phyloP scores from a whole-genome alignment of 2,329 filamentous ascomycete genomes.

The Neonectria faginata region DNA sequence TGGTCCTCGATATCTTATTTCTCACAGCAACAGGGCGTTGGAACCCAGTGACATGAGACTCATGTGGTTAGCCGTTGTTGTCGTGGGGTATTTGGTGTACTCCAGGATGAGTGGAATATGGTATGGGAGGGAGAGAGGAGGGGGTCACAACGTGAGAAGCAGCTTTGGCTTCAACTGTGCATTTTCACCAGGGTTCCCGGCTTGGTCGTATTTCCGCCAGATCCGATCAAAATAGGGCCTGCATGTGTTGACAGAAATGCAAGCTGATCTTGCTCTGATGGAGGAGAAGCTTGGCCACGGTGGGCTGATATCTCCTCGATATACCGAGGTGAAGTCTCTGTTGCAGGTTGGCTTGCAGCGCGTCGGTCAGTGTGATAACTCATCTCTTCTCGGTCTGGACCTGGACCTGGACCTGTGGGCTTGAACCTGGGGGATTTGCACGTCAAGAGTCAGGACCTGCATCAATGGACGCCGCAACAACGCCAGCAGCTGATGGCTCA shows the following conservation, averaged over 20 bases:
- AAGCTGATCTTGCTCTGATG: neutral
- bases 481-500: neutral
- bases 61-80: conserved; percentile 42
- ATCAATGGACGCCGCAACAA: conserved; percentile 20
- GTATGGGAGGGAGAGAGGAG: neutral
- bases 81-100: conserved; percentile 14
- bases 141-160: neutral
- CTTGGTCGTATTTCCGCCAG: neutral
- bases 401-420: neutral
- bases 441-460: conserved; percentile 38
- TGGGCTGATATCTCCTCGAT: neutral
- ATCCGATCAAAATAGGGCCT: neutral
- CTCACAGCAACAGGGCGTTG: conserved; percentile 15
- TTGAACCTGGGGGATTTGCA: conserved; percentile 34
- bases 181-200: neutral
- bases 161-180: neutral
- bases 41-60: conserved; percentile 42
- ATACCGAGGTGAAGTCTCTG: neutral
- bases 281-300: neutral
- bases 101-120: neutral
- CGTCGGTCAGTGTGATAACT: conserved; percentile 1
- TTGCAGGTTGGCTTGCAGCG: neutral
- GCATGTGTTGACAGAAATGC: neutral
- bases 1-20: conserved; percentile 9
- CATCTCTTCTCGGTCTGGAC: neutral